Evolutionary conservation across 164 flowering plant genomes (phyloP), one percentile per base, ranked within the genome.

Genomic region (Aristolochia fimbriata): DNA sequence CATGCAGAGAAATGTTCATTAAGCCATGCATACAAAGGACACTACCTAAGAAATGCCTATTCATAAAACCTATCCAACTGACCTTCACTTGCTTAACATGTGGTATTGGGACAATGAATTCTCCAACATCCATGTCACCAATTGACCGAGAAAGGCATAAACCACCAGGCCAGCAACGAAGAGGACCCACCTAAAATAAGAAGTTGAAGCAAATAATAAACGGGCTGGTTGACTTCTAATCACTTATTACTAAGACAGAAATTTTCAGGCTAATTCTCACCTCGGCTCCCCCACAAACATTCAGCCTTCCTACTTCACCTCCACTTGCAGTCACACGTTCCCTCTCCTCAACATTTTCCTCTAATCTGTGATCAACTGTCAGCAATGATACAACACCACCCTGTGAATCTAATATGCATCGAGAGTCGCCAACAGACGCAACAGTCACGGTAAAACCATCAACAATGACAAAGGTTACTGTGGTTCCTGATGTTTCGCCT

Each of bases 11-110:
- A 55, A 51, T 51, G 57, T 11, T 25, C 15, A 30, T 10, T 14
- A 14, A 55, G 5, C 11, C 8, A 27, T 8, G 58, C 33, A 55
- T 15, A 15, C 31, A 54, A 22, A 9, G 31, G n/a, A 25, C 22
- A 27, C 2, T 4, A 27, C 31, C 4, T 15, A 56, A 27, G 9
- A 15, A 48, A 15, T 15, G 12, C 16, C 20, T 11, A 15, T 48
- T 13, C 23, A 53, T 53, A n/a, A 47, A 27, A 63, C 47, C 30
- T 53, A 51, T 53, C 5, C 5, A 52, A 54, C 74, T 74, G 65
- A 84, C 96, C 79, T 84, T 89, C 70, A 89, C 93, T 89, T 89
- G 96, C 81, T 89, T 89, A 68, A 89, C 96, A 68, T 89, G 93
- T 11, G 96, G 96, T 58, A 89, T 67, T 31, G 96, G 96, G 52